These are phyloP conservation scores for Anisodus acutangulus DNA, from an alignment of 257 asterid genomes.

Conservation along the genomic window DNA sequence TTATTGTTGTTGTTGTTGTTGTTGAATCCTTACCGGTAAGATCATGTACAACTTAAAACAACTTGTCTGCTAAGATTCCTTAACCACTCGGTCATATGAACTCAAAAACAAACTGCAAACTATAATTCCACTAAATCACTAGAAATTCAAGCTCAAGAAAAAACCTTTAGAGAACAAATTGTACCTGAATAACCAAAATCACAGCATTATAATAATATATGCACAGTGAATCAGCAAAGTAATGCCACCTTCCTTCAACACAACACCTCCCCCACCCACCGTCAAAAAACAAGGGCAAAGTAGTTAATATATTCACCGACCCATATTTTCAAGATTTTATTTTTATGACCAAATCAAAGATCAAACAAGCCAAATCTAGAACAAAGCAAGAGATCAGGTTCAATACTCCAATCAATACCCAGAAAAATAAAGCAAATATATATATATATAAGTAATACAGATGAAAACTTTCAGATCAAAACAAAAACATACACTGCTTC, in stretches of 20 bases:
- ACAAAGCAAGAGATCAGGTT: constrained; percentile 1
- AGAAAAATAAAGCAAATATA: neutral
- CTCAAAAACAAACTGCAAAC: neutral
- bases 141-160: neutral
- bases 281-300: neutral
- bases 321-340: neutral
- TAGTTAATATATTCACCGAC: neutral
- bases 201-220: neutral
- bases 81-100: neutral
- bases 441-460: neutral
- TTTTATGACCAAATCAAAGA: constrained; percentile 21
- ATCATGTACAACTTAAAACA: constrained; percentile 6
- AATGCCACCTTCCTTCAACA: neutral
- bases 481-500: neutral
- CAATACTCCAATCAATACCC: neutral
- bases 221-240: constrained; percentile 19
- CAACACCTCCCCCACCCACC: neutral
- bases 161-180: neutral
- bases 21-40: neutral
- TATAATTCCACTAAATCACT: constrained; percentile 14
- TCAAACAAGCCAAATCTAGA: constrained; percentile 26
- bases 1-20: too few species aligned
- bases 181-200: neutral
- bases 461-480: neutral
- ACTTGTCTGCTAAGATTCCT: neutral